phyloP scores from a whole-genome alignment of 2,329 filamentous ascomycete genomes.

The Penicillium sp. region DNA sequence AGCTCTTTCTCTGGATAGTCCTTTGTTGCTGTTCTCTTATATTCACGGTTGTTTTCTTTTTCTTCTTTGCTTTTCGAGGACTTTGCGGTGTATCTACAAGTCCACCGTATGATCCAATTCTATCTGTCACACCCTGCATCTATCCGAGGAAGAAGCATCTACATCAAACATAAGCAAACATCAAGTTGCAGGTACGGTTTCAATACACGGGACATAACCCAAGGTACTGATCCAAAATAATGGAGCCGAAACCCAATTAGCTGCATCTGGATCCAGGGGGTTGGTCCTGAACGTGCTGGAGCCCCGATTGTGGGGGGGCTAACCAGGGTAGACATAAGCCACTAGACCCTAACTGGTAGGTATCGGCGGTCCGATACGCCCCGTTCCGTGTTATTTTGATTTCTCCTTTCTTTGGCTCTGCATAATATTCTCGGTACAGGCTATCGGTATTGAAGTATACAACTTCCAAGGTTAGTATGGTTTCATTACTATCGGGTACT shows the following conservation, averaged over 20 bases:
- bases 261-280: conserved; percentile 11
- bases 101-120: background rate
- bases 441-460: no score
- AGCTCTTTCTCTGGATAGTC: background rate
- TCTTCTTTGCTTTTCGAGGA: background rate
- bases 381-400: conserved; percentile 2
- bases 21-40: background rate
- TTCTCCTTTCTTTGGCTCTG: background rate
- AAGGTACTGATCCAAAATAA: conserved; percentile 3
- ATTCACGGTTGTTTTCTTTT: background rate
- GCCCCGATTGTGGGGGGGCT: conserved; percentile 8
- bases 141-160: background rate
- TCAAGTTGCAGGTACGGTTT: background rate
- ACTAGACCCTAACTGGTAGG: background rate
- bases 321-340: background rate
- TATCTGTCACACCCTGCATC: background rate
- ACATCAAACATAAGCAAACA: background rate
- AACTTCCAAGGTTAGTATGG: background rate
- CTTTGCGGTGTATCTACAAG: background rate
- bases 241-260: conserved; percentile 14
- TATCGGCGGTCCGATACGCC: conserved; percentile 5
- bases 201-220: background rate
- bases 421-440: background rate
- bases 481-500: background rate
- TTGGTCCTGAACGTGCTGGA: conserved; percentile 18